A percentile compares a stretch with the other conserved stretches of the same genome.
Conservation (phyloP, 2,329 filamentous ascomycete species). For the Diaporthe sp. region DNA sequence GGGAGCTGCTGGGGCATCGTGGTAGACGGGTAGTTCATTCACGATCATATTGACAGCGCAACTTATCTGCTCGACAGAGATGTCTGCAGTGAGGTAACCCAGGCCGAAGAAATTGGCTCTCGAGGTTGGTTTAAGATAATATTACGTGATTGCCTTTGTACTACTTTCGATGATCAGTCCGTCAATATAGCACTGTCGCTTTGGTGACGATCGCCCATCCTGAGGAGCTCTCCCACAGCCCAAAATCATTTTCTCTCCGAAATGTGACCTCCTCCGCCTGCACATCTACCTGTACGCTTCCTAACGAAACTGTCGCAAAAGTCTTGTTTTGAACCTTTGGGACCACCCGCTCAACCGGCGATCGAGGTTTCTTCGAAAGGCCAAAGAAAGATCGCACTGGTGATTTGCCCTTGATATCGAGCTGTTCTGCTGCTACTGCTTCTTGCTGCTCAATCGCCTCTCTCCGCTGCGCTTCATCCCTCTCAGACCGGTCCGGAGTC, state of each 20-base stretch:
- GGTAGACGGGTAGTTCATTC: background rate
- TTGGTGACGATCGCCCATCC: constrained; percentile 64
- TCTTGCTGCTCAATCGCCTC: background rate
- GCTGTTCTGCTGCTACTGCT: background rate
- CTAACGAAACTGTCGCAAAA: constrained; percentile 49
- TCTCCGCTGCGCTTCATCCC: background rate
- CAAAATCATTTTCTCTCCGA: constrained; percentile 63
- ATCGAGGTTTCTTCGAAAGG: constrained; percentile 36
- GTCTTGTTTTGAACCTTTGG: constrained; percentile 32
- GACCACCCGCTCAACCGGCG: constrained; percentile 52
- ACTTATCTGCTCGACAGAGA: background rate
- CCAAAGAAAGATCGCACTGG: constrained; percentile 14
- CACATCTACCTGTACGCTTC: constrained; percentile 54
- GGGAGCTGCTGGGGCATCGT: background rate
- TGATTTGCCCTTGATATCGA: constrained; percentile 1
- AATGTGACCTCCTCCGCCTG: constrained; percentile 63
- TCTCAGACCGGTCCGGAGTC: background rate
- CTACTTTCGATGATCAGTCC: background rate
- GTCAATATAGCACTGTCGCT: constrained; percentile 43
- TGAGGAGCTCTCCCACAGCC: constrained; percentile 62
- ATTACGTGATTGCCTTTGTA: background rate
- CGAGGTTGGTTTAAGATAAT: background rate
- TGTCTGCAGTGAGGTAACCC: background rate
- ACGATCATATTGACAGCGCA: background rate
- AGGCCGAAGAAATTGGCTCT: background rate